phyloP scores from a whole-genome alignment of 2,329 filamentous ascomycete species.

The Talaromyces sp. region DNA sequence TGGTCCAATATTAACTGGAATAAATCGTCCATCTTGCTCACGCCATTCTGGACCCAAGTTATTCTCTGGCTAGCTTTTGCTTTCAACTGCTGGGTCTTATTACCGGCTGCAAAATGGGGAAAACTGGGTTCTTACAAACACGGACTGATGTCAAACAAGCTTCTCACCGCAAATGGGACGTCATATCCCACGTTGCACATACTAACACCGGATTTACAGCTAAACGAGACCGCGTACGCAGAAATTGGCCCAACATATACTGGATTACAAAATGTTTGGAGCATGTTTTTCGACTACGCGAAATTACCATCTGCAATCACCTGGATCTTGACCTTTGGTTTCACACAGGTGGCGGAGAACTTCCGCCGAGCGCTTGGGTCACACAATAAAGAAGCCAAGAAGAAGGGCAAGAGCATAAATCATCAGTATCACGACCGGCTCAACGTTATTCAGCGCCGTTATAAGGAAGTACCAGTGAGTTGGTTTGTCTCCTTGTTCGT shows the following conservation, averaged over 20 bases:
- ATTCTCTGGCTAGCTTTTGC: constrained; percentile 52
- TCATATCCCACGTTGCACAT: constrained; percentile 40
- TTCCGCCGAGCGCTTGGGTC: constrained; percentile 40
- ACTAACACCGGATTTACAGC: constrained; percentile 37
- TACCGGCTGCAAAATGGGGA: constrained; percentile 56
- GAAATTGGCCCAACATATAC: constrained; percentile 52
- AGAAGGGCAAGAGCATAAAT: constrained; percentile 37
- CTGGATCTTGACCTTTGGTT: constrained; percentile 55
- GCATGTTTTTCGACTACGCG: constrained; percentile 57
- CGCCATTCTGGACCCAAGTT: constrained; percentile 56
- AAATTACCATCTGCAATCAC: constrained; percentile 53
- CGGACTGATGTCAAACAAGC: constrained; percentile 53
- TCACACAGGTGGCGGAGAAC: constrained; percentile 41
- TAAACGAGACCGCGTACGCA: constrained; percentile 46
- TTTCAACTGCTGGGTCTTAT: constrained; percentile 52
- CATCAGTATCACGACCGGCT: constrained; percentile 54
- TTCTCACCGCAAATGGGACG: constrained; percentile 47
- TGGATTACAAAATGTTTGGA: constrained; percentile 53
- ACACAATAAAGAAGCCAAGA: constrained; percentile 22
- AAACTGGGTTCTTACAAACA: constrained; percentile 47
- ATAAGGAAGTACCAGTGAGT: constrained; percentile 54
- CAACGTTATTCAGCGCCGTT: constrained; percentile 53
- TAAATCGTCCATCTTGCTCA: constrained; percentile 45
- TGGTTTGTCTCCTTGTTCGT: constrained; percentile 52
- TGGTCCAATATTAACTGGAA: constrained; percentile 56